Evolutionary conservation across 1,284 basidiomycete genomes (phyloP).

Genomic region (Ceratobasidium papillatum): DNA sequence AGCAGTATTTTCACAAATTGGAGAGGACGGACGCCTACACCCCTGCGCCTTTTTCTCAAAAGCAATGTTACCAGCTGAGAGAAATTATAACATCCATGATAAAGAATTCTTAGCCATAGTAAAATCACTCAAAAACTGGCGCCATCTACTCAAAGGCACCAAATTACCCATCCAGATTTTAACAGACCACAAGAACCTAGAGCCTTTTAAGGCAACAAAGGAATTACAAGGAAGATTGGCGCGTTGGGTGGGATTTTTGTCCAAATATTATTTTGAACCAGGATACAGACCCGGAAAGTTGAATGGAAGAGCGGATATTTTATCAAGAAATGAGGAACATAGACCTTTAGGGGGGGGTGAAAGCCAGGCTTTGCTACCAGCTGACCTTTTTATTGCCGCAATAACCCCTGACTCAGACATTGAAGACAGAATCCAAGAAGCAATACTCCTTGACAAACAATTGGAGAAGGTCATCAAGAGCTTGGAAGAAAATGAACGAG

Average conservation of each 20-base stretch:
- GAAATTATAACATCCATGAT: slow-evolving; percentile 55
- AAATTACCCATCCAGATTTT: slow-evolving; percentile 49
- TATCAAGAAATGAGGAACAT: too few relatives aligned
- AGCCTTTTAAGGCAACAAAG: slow-evolving; percentile 53
- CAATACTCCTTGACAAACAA: neutral
- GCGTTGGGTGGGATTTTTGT: too few relatives aligned
- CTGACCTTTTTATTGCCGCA: neutral
- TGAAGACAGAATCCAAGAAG: neutral
- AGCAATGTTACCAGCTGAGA: slow-evolving; percentile 48
- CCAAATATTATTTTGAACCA: slow-evolving; percentile 54
- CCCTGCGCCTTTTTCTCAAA: too few relatives aligned
- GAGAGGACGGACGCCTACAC: slow-evolving; percentile 45
- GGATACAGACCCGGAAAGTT: slow-evolving; percentile 54
- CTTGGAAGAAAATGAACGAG: too few relatives aligned
- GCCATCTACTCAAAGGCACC: slow-evolving; percentile 53
- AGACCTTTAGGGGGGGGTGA: slow-evolving; percentile 18
- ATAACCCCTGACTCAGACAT: slow-evolving; percentile 7
- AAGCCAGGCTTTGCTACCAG: neutral
- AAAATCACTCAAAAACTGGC: slow-evolving; percentile 54
- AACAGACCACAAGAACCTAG: slow-evolving; percentile 59
- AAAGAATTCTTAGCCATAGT: slow-evolving; percentile 60
- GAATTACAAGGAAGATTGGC: slow-evolving; percentile 56
- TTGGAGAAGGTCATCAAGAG: neutral
- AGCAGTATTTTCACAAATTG: slow-evolving; percentile 47
- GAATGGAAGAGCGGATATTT: slow-evolving; percentile 53